Evolutionary conservation across 768 basidiomycete genomes (phyloP).

Genomic region (Paxillus ammoniavirescens): DNA sequence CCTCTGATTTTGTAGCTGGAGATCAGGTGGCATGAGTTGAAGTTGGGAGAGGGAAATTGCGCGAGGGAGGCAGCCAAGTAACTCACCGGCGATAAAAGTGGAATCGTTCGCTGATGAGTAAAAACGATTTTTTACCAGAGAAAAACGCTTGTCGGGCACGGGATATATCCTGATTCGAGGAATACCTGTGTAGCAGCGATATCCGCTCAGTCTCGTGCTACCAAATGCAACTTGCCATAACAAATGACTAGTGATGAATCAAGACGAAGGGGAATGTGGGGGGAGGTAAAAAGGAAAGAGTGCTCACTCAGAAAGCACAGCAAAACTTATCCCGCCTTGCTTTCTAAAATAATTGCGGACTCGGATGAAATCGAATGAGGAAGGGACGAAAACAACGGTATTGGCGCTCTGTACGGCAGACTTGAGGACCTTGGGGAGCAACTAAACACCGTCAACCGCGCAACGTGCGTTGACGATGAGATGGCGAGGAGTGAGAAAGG

Average conservation of each 20-base stretch:
- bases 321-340: conserved; percentile 63
- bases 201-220: neutral
- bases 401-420: conserved; percentile 92
- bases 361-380: conserved; percentile 95
- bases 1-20: conserved; percentile 91
- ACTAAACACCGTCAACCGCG: conserved; percentile 36
- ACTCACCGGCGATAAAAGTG: conserved; percentile 89
- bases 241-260: too few species aligned
- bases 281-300: neutral
- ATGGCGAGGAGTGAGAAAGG: neutral
- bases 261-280: too few species aligned
- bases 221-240: too few species aligned
- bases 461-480: too few species aligned
- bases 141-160: conserved; percentile 93
- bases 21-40: neutral
- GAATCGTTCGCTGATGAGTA: conserved; percentile 95
- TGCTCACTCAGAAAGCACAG: conserved; percentile 86
- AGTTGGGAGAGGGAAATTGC: neutral
- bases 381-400: conserved; percentile 87
- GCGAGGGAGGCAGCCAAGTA: neutral
- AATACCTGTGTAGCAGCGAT: conserved; percentile 57
- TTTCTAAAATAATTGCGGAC: conserved; percentile 86
- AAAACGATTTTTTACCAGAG: conserved; percentile 78
- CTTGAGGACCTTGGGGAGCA: conserved; percentile 79
- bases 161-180: conserved; percentile 90